Base-by-base conservation (phyloP, 139 green algal species). In the Chlamydomonas sp. region DNA sequence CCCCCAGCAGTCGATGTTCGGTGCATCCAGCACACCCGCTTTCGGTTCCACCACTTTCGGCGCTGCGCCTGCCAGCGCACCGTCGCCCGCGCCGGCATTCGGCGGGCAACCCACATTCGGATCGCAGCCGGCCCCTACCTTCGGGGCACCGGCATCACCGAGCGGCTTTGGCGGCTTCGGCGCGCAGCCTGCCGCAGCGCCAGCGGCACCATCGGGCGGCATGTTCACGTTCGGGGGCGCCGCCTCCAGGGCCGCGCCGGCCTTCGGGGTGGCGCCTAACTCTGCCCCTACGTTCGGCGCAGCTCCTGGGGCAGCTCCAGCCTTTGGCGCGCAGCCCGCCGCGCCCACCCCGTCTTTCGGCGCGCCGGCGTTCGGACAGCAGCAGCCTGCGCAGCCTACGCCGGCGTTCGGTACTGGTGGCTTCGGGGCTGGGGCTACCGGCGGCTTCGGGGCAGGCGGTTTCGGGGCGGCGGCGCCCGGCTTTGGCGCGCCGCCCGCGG, bases 391-490 rank as follows among this genome's bases (percentile, higher is more conserved):
- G 66, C 6, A 59, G 57, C 57, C 77, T 85, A 16, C 66, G 80
- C 57, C 49, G 5, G 67, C 15, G 10, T 64, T 58, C 4, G 67
- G 66, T 5, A 1, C 57, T 78, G 68, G 68, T 20, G 68, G 68
- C 14, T 74, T 74, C n/a, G 68, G 68, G 5, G 76, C 76, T 1
- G 77, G 60, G 0, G 20, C 73, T 2, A 57, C 80, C 6, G 31
- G 17, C 60, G 80, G 68, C 58, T 85, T 85, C 64, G 68, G 81
- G 31, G 69, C 72, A 59, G 72, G 61, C 6, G 73, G 72, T 6
- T 87, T 87, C 79, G 63, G 31, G 2, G 81, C 9, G 18, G 31
- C 72, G 58, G 71, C 69, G 20, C 73, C n/a, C 49, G 12, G 31
- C 71, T 77, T 77, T 60, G 71, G 71, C 5, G 71, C 71, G 71